Conservation (phyloP, 257 asterid species). For the Petunia axillaris region DNA sequence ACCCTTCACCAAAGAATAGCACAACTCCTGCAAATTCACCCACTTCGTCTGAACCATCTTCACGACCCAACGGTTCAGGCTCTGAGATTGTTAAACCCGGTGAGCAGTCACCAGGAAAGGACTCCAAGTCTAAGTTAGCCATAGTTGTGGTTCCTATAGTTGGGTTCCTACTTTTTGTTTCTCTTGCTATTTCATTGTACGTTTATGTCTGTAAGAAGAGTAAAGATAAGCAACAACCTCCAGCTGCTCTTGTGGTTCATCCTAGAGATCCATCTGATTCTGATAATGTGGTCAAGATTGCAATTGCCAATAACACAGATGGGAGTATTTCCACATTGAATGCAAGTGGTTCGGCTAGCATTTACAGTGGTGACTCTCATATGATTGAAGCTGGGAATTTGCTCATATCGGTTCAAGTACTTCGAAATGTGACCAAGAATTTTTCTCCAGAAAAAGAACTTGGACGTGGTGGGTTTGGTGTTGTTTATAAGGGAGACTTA, state of each 20-base stretch:
- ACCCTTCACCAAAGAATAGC: conserved; percentile 38
- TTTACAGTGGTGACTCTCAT: conserved; percentile 59
- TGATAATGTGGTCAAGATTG: conserved; percentile 60
- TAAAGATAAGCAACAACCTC: conserved; percentile 33
- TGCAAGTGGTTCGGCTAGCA: conserved; percentile 62
- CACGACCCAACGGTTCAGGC: conserved; percentile 32
- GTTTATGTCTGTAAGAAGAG: conserved; percentile 58
- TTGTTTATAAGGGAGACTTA: conserved; percentile 79
- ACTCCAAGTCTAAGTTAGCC: conserved; percentile 43
- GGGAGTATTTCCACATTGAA: conserved; percentile 49
- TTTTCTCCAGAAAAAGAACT: conserved; percentile 83
- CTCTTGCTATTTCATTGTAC: conserved; percentile 53
- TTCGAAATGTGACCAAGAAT: conserved; percentile 73
- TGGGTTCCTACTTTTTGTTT: conserved; percentile 48
- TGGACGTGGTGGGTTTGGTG: conserved; percentile 96
- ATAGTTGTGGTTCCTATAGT: conserved; percentile 60
- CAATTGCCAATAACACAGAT: conserved; percentile 49
- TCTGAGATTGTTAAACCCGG: conserved; percentile 28
- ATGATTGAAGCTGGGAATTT: conserved; percentile 73
- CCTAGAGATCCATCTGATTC: conserved; percentile 70
- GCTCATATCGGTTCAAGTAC: conserved; percentile 79
- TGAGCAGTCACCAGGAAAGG: conserved; percentile 28
- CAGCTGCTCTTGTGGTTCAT: conserved; percentile 69
- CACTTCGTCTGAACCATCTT: conserved; percentile 29
- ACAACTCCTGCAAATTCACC: conserved; percentile 39